Evolutionary conservation across 2,329 filamentous ascomycete species (phyloP).

Genomic region (Volutella citrinella): DNA sequence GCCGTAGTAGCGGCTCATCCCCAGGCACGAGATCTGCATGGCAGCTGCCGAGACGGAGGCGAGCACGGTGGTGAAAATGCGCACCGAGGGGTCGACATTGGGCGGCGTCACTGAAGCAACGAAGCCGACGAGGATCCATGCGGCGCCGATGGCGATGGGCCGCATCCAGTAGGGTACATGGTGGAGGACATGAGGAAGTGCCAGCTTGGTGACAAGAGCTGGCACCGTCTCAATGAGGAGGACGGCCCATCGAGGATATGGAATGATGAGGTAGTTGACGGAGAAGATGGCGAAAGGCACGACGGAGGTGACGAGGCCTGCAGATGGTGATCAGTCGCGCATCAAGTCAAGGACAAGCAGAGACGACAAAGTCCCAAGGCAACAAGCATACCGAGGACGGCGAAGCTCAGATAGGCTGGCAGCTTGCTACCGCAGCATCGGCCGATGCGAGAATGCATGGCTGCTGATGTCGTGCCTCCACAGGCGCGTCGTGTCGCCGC

Average conservation of each 20-base stretch:
- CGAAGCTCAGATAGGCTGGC: constrained; percentile 23
- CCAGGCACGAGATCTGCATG: constrained; percentile 32
- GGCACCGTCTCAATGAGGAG: constrained; percentile 31
- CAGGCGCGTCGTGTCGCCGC: too few species aligned
- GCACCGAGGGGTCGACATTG: constrained; percentile 29
- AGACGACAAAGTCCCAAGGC: too few species aligned
- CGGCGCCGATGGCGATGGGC: constrained; percentile 21
- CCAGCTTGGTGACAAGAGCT: constrained; percentile 26
- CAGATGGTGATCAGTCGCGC: constrained; percentile 4
- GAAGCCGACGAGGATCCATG: constrained; percentile 28
- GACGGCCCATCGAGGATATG: constrained; percentile 30
- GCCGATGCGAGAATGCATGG: constrained; percentile 5
- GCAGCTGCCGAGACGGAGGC: constrained; percentile 27
- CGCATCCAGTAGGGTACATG: constrained; percentile 27
- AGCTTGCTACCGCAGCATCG: constrained; percentile 11
- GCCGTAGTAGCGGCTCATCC: constrained; percentile 27
- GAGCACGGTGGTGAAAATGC: constrained; percentile 27
- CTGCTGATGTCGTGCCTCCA: not conserved
- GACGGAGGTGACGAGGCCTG: constrained; percentile 30
- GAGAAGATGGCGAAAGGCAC: constrained; percentile 30
- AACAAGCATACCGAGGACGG: constrained; percentile 25
- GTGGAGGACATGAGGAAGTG: constrained; percentile 26
- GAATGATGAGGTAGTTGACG: constrained; percentile 34
- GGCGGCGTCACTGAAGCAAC: constrained; percentile 28
- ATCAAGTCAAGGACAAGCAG: not conserved